These are phyloP conservation scores for Porcisia hertigi DNA, from an alignment of 208 protist genomes.

Conservation along the genomic window DNA sequence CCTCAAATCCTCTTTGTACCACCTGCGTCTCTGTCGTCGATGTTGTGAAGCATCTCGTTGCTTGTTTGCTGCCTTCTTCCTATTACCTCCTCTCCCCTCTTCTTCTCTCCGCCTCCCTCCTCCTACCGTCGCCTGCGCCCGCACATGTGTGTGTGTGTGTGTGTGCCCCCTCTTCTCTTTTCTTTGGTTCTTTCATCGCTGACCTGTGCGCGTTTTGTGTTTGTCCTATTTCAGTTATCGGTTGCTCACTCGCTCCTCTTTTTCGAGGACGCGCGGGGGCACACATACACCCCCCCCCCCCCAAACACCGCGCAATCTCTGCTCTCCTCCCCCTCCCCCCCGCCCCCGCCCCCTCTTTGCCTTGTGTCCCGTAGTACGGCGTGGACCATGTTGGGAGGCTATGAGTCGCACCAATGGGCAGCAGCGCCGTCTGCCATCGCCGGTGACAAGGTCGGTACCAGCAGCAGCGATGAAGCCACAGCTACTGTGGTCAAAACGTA, in stretches of 20 bases:
- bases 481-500: not conserved
- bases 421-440: not conserved
- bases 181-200: too few relatives aligned
- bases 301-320: not conserved
- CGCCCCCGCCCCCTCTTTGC: not conserved
- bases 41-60: too few relatives aligned
- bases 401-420: not conserved
- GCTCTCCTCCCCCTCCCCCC: not conserved
- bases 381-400: not conserved
- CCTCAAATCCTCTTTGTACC: too few relatives aligned
- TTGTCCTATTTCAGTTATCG: too few relatives aligned
- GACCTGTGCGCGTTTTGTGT: too few relatives aligned
- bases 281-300: not conserved
- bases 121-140: not conserved
- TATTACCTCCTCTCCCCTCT: too few relatives aligned
- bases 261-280: too few relatives aligned
- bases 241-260: too few relatives aligned
- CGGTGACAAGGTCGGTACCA: not conserved
- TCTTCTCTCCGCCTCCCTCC: not conserved
- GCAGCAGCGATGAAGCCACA: not conserved
- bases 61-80: too few relatives aligned
- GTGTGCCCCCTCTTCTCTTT: not conserved
- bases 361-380: too few relatives aligned
- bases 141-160: constrained; percentile 6
- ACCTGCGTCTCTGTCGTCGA: too few relatives aligned